Percentiles rank a stretch among this genome's conserved stretches.
Evolutionary conservation across 2,329 filamentous ascomycete species (phyloP).

Genomic region (Colletotrichum truncatum): DNA sequence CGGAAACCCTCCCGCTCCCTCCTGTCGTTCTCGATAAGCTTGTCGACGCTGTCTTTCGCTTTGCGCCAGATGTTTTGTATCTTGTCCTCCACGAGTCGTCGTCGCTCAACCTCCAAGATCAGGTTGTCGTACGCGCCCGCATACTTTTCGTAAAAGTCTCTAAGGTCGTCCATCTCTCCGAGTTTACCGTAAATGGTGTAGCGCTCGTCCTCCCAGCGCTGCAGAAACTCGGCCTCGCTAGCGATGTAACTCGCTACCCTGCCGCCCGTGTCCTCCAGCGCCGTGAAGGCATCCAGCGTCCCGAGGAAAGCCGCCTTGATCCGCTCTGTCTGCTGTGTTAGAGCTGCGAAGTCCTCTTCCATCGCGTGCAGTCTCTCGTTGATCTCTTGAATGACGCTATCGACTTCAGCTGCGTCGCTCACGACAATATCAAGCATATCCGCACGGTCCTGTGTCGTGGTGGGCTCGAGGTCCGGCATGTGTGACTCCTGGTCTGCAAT

Average conservation of each 20-base stretch:
- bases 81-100: slow-evolving; percentile 76
- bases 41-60: slow-evolving; percentile 79
- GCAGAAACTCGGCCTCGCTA: slow-evolving; percentile 70
- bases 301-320: slow-evolving; percentile 64
- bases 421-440: slow-evolving; percentile 87
- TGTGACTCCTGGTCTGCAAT: slow-evolving; percentile 67
- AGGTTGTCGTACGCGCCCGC: slow-evolving; percentile 84
- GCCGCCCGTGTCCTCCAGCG: slow-evolving; percentile 73
- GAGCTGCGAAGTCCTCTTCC: slow-evolving; percentile 72
- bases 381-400: slow-evolving; percentile 76
- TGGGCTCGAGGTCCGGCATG: slow-evolving; percentile 68
- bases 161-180: slow-evolving; percentile 78
- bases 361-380: slow-evolving; percentile 80
- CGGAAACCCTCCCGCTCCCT: slow-evolving; percentile 81
- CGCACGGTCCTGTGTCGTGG: slow-evolving; percentile 77
- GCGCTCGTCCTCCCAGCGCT: slow-evolving; percentile 79
- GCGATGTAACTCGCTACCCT: slow-evolving; percentile 73
- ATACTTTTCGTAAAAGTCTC: slow-evolving; percentile 89
- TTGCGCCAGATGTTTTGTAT: slow-evolving; percentile 80
- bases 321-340: slow-evolving; percentile 70
- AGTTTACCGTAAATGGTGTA: slow-evolving; percentile 74
- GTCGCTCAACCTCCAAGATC: slow-evolving; percentile 82
- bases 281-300: slow-evolving; percentile 69
- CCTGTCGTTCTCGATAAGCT: slow-evolving; percentile 77
- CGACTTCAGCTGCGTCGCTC: slow-evolving; percentile 74